Percentiles rank a stretch among this genome's conserved stretches.
Evolutionary conservation across 2,329 filamentous ascomycete genomes (phyloP).

Genomic region (Ophiosphaerella narmari): DNA sequence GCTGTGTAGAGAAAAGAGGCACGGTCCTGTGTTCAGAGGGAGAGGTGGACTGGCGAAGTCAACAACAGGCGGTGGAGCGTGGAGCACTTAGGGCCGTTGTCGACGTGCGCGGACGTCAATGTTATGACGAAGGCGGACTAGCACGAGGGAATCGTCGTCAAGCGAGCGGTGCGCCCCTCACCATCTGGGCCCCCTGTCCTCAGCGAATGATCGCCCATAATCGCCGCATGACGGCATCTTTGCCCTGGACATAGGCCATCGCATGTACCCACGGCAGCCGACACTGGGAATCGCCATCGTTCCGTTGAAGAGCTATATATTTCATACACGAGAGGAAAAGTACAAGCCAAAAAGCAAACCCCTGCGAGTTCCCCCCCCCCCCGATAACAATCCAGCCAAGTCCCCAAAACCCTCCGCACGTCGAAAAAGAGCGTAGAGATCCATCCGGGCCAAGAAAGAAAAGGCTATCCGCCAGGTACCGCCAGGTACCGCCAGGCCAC

Average conservation of each 20-base stretch:
- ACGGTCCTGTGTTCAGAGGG: slow-evolving; percentile 1
- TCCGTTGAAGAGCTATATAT: slow-evolving; percentile 37
- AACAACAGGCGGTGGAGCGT: slow-evolving; percentile 8
- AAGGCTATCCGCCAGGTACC: slow-evolving; percentile 9
- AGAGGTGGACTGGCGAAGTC: not conserved
- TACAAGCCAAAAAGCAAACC: slow-evolving; percentile 21
- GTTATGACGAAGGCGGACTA: slow-evolving; percentile 35
- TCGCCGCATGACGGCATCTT: slow-evolving; percentile 17
- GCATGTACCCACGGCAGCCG: slow-evolving; percentile 8
- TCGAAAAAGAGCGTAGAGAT: slow-evolving; percentile 29
- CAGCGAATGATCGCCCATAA: slow-evolving; percentile 10
- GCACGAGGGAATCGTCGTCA: slow-evolving; percentile 31
- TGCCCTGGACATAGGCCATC: not conserved
- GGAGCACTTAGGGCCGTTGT: slow-evolving; percentile 12
- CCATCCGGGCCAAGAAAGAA: slow-evolving; percentile 18
- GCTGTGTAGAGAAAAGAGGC: not conserved
- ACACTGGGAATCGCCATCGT: slow-evolving; percentile 19
- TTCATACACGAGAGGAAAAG: slow-evolving; percentile 39
- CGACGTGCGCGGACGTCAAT: slow-evolving; percentile 22
- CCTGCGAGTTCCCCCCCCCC: slow-evolving; percentile 25
- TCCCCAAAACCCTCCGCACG: slow-evolving; percentile 21
- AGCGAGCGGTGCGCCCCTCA: slow-evolving; percentile 23
- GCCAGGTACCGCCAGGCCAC: slow-evolving; percentile 19
- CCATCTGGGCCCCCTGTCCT: slow-evolving; percentile 9
- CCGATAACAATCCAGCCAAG: slow-evolving; percentile 18